Evolutionary conservation across 2,329 filamentous ascomycete genomes (phyloP).

Genomic region (Fusarium sp.): DNA sequence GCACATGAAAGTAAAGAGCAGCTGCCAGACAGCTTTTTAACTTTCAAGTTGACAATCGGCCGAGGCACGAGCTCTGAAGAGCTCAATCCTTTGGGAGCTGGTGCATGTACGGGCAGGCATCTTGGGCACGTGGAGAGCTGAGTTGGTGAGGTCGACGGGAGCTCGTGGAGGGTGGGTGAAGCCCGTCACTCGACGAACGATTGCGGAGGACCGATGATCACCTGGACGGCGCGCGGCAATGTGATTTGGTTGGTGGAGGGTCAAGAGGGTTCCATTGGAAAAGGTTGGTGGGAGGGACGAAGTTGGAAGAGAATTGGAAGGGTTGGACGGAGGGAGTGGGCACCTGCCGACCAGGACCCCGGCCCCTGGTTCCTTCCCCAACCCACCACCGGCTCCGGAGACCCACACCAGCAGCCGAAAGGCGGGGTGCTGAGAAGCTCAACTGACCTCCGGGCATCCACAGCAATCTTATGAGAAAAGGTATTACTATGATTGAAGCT

Average conservation of each 20-base stretch:
- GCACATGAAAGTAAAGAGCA: slow-evolving; percentile 28
- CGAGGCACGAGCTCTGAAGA: slow-evolving; percentile 20
- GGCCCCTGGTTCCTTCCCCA: slow-evolving; percentile 14
- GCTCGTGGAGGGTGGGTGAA: slow-evolving; percentile 11
- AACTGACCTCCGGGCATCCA: background rate
- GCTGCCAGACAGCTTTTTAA: background rate
- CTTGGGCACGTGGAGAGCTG: slow-evolving; percentile 22
- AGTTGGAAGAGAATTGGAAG: slow-evolving; percentile 5
- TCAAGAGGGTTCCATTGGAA: slow-evolving; percentile 4
- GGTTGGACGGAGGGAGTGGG: slow-evolving; percentile 3
- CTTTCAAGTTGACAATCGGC: background rate
- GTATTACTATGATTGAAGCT: background rate
- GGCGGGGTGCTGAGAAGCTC: background rate
- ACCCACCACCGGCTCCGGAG: slow-evolving; percentile 10
- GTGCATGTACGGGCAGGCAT: background rate
- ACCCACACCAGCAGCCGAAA: slow-evolving; percentile 8
- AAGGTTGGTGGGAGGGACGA: slow-evolving; percentile 22
- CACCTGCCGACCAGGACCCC: slow-evolving; percentile 10
- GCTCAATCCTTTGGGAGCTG: background rate
- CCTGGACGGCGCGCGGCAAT: slow-evolving; percentile 18
- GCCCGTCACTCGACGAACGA: slow-evolving; percentile 13
- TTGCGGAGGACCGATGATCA: slow-evolving; percentile 33
- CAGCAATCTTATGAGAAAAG: background rate
- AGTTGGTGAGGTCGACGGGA: background rate
- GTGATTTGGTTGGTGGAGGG: slow-evolving; percentile 33